These are phyloP conservation scores for Leptodermis oblonga DNA, from an alignment of 257 asterid genomes.

Conservation along the genomic window DNA sequence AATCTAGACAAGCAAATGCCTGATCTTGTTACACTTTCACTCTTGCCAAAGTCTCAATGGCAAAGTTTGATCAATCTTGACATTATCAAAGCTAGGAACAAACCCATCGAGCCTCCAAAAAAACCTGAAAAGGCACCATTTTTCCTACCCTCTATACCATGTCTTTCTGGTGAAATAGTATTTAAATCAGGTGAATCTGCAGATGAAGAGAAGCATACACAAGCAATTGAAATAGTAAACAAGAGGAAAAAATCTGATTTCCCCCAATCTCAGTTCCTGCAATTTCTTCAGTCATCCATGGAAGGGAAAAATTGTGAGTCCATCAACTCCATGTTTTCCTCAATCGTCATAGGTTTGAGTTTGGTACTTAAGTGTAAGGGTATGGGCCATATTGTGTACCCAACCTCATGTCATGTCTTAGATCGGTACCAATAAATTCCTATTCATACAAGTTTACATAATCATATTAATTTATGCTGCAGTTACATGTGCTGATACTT, in stretches of 20 bases:
- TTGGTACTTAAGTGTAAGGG: not conserved
- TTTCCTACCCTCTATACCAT: conserved; percentile 77
- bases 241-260: conserved; percentile 28
- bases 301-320: conserved; percentile 57
- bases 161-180: conserved; percentile 72
- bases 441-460: not conserved
- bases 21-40: conserved; percentile 72
- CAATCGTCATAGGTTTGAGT: not conserved
- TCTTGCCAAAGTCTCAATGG: conserved; percentile 93
- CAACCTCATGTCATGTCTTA: not conserved
- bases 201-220: conserved; percentile 39
- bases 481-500: not conserved
- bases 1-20: conserved; percentile 57
- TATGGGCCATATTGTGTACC: not conserved
- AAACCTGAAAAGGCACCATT: conserved; percentile 94
- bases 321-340: not conserved
- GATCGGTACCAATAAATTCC: not conserved
- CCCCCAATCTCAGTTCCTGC: conserved; percentile 51
- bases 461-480: not conserved
- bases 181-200: conserved; percentile 51
- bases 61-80: conserved; percentile 91
- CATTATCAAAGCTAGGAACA: conserved; percentile 77
- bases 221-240: conserved; percentile 31
- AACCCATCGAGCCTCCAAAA: conserved; percentile 95
- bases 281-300: conserved; percentile 45